Base-by-base conservation (phyloP, 495 filamentous ascomycete genomes). In the Aspergillus conjunctus region DNA sequence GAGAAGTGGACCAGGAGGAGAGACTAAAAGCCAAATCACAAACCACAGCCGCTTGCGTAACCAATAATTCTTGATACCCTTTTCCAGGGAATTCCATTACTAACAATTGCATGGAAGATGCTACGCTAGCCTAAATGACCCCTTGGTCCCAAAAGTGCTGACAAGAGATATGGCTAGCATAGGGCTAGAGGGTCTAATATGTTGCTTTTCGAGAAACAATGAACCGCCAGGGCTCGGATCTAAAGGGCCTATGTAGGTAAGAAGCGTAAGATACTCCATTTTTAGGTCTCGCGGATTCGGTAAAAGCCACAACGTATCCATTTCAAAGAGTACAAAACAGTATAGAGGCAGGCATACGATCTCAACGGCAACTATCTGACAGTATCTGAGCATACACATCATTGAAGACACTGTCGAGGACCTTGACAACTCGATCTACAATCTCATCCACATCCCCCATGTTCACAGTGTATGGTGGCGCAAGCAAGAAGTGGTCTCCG, bases 401-500 rank as follows among this genome's bases (percentile, higher is more conserved):
- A 21, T 55, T 32, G 41, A 64, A 64, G 33, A 62, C 62, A 33
- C 51, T 41, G 22, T 62, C 39, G 10, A 65, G 43, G 17, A 45
- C 43, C 33, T 58, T 65, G 41, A 37, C n/a, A n/a, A 62, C 51
- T 41, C 59, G 50, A 12, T 31, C 48, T 30, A 60, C 58, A 22
- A 64, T 60, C 41, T 61, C 50, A 7, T 58, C 56, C 56, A 58
- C 56, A 21, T 58, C 56, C 18, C 20, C 15, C 33, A 34, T 39
- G 12, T 11, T 22, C 32, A 56, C 59, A 50, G 33, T 62, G 18
- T 49, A 62, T 41, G 59, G 59, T 26, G 59, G 59, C 17, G 51
- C 51, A 11, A 62, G 18, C 54, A 62, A 37, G 18, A 62, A 58
- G 44, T 62, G 59, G 53, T 62, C 59, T 1, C 59, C 59, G 18